Conservation (phyloP, 2,329 filamentous ascomycete species). For the Alternaria triticina region DNA sequence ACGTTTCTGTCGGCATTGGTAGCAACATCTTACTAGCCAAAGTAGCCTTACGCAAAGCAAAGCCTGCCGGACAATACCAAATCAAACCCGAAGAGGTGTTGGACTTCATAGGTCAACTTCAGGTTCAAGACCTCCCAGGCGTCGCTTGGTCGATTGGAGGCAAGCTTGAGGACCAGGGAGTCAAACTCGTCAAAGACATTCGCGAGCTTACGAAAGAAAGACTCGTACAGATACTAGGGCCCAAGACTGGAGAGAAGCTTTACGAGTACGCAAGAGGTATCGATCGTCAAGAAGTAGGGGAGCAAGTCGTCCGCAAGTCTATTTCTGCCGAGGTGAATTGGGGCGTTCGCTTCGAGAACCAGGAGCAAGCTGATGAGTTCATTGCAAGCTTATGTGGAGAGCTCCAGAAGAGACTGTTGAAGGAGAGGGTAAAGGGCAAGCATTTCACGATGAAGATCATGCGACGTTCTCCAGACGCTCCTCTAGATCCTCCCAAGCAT, state of each 20-base stretch:
- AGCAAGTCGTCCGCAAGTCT: constrained; percentile 85
- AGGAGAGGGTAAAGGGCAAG: constrained; percentile 84
- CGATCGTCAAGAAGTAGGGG: constrained; percentile 83
- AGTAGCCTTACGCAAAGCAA: constrained; percentile 86
- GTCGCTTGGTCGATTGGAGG: constrained; percentile 89
- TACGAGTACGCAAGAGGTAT: constrained; percentile 91
- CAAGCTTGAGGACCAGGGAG: constrained; percentile 85
- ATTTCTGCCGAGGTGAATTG: constrained; percentile 98
- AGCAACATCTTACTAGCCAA: constrained; percentile 90
- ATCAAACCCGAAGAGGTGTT: constrained; percentile 81
- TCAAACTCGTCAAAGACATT: constrained; percentile 83
- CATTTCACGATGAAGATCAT: constrained; percentile 96
- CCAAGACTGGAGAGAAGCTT: constrained; percentile 90
- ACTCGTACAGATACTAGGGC: constrained; percentile 75
- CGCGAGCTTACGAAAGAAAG: constrained; percentile 77
- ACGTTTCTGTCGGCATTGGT: constrained; percentile 92
- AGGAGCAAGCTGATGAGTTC: constrained; percentile 93
- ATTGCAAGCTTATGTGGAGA: constrained; percentile 84
- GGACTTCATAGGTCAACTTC: constrained; percentile 76
- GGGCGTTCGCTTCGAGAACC: constrained; percentile 93
- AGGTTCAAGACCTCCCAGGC: constrained; percentile 83
- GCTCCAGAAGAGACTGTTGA: constrained; percentile 77
- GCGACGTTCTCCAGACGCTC: constrained; percentile 83
- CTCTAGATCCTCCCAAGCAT: constrained; percentile 89
- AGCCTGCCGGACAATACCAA: constrained; percentile 91